phyloP scores from a whole-genome alignment of 495 filamentous ascomycete genomes.

The Glarea lozoyensis region DNA sequence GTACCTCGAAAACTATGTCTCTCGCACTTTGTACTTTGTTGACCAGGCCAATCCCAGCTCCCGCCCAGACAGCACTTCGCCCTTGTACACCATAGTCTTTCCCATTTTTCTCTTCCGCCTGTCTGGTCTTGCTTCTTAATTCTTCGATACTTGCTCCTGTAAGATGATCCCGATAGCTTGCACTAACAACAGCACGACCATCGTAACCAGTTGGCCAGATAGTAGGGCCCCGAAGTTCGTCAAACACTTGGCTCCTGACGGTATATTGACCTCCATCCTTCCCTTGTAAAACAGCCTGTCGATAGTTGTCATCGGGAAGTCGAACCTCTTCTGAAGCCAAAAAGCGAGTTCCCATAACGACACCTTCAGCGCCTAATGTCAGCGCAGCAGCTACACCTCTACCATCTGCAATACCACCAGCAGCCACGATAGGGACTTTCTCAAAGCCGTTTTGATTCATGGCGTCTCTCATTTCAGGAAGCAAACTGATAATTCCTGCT shows the following conservation, averaged over 20 bases:
- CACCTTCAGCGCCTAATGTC: slow-evolving; percentile 48
- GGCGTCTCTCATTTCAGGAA: slow-evolving; percentile 36
- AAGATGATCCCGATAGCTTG: slow-evolving; percentile 47
- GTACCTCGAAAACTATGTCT: slow-evolving; percentile 58
- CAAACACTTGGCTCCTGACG: slow-evolving; percentile 56
- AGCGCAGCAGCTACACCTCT: slow-evolving; percentile 47
- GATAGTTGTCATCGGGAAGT: slow-evolving; percentile 41
- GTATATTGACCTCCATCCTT: slow-evolving; percentile 54
- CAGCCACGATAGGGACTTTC: slow-evolving; percentile 44
- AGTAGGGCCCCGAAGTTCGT: slow-evolving; percentile 54
- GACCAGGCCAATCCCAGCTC: slow-evolving; percentile 50
- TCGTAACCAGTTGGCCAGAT: slow-evolving; percentile 58
- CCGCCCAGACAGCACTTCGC: slow-evolving; percentile 58
- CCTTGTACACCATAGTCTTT: slow-evolving; percentile 50
- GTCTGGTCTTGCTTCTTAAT: slow-evolving; percentile 47
- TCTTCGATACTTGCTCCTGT: slow-evolving; percentile 45
- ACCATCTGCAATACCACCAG: slow-evolving; percentile 54
- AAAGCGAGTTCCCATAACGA: slow-evolving; percentile 54
- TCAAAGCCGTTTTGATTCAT: slow-evolving; percentile 22
- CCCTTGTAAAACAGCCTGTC: slow-evolving; percentile 45
- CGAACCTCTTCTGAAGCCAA: slow-evolving; percentile 46
- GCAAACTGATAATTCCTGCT: slow-evolving; percentile 23
- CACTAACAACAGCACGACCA: slow-evolving; percentile 52
- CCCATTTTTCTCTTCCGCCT: slow-evolving; percentile 33
- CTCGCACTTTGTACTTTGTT: slow-evolving; percentile 54